Conservation (phyloP, 164 flowering plant genomes). For the Macadamia integrifolia region DNA sequence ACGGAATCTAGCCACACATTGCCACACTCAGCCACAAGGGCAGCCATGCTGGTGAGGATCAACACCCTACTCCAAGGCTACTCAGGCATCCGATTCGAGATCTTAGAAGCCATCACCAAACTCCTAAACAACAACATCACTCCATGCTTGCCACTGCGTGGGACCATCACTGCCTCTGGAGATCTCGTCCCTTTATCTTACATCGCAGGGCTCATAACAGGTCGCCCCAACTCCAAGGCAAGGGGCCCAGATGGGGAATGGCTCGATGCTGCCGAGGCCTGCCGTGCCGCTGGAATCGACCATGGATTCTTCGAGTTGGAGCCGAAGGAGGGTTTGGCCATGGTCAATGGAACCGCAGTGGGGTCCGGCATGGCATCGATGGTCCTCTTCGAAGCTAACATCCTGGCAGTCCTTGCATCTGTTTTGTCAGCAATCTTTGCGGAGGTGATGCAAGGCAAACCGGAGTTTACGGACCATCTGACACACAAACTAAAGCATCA, state of each 20-base stretch:
- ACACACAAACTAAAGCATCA: conserved; percentile 63
- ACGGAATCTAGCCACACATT: conserved; percentile 41
- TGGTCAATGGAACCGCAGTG: conserved; percentile 63
- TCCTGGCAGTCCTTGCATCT: conserved; percentile 39
- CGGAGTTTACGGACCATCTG: conserved; percentile 54
- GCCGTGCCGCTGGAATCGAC: conserved; percentile 32
- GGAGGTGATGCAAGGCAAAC: conserved; percentile 67
- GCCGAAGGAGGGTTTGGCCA: conserved; percentile 62
- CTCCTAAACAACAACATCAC: conserved; percentile 49
- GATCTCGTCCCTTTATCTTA: conserved; percentile 63
- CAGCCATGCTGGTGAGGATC: conserved; percentile 66
- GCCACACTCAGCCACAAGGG: conserved; percentile 47
- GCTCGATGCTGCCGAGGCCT: conserved; percentile 39
- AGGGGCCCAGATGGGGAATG: conserved; percentile 35
- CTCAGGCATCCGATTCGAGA: conserved; percentile 67
- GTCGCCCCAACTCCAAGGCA: conserved; percentile 50
- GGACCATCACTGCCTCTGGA: conserved; percentile 62
- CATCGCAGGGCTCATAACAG: conserved; percentile 59
- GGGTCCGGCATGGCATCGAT: conserved; percentile 57
- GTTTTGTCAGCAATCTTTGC: conserved; percentile 55
- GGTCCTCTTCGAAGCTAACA: conserved; percentile 49
- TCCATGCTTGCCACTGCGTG: conserved; percentile 59
- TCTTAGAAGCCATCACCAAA: conserved; percentile 49
- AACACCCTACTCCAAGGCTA: conserved; percentile 67
- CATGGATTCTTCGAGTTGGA: conserved; percentile 49